These are phyloP conservation scores for Microbotryum silenes-acaulis DNA, from an alignment of 1,284 basidiomycete genomes.

Conservation along the genomic window DNA sequence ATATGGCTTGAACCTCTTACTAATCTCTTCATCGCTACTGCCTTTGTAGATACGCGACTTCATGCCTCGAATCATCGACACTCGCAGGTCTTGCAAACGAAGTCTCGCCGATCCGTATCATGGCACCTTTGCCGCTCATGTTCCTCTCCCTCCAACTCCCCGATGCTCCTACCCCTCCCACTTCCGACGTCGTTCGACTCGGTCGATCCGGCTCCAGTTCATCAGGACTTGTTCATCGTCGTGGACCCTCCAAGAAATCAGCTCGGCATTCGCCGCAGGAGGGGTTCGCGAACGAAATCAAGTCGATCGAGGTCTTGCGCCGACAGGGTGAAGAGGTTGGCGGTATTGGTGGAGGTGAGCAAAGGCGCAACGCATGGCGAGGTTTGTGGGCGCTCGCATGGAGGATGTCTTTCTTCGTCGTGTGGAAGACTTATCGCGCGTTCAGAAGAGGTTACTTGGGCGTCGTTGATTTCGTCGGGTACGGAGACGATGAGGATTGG, in stretches of 20 bases:
- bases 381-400: not conserved
- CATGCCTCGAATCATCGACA: slow-evolving; percentile 18
- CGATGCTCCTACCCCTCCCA: not conserved
- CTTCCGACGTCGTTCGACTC: not conserved
- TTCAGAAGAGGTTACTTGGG: not conserved
- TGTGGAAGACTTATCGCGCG: not conserved
- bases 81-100: slow-evolving; percentile 27
- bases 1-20: too few species aligned
- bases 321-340: not conserved
- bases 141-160: slow-evolving; percentile 9
- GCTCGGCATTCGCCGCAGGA: not conserved
- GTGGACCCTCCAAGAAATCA: not conserved
- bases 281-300: not conserved
- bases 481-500: too few species aligned
- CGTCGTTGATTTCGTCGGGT: too few species aligned
- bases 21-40: not conserved
- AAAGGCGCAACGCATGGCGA: not conserved
- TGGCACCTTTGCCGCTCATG: slow-evolving; percentile 14
- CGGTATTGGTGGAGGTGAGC: not conserved
- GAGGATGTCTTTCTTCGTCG: not conserved
- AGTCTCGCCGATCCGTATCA: slow-evolving; percentile 18
- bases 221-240: not conserved
- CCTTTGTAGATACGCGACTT: slow-evolving; percentile 18
- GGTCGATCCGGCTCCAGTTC: not conserved
- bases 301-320: not conserved